These are phyloP conservation scores for Phytophthora hibernalis DNA, from an alignment of 352 stramenopile species.

Conservation along the genomic window DNA sequence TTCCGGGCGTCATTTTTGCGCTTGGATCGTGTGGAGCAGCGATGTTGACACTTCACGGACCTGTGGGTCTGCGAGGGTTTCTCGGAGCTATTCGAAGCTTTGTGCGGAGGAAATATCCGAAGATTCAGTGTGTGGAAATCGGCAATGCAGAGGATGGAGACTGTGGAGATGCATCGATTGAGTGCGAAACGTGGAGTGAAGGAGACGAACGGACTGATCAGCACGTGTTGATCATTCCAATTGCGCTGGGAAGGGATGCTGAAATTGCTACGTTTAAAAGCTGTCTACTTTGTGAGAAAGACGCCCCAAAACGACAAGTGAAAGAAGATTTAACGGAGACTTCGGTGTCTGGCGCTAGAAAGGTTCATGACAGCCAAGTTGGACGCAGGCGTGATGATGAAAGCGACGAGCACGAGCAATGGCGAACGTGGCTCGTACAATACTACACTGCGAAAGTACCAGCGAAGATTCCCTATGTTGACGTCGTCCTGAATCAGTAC, in stretches of 20 bases:
- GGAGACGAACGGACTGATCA: constrained; percentile 33
- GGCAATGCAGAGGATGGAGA: background rate
- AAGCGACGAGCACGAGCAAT: constrained; percentile 40
- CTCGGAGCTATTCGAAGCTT: constrained; percentile 70
- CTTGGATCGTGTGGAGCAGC: constrained; percentile 59
- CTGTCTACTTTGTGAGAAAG: constrained; percentile 33
- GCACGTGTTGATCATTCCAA: constrained; percentile 42
- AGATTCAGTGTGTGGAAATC: constrained; percentile 62
- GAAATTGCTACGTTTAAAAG: background rate
- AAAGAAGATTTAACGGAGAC: background rate
- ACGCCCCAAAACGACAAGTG: background rate
- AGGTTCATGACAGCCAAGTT: constrained; percentile 7
- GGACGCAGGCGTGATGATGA: constrained; percentile 21
- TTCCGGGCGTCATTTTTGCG: constrained; percentile 73
- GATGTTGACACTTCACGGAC: constrained; percentile 57
- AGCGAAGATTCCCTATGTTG: constrained; percentile 60
- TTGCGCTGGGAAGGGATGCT: constrained; percentile 18
- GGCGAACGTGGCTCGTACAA: constrained; percentile 49
- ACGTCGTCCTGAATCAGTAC: constrained; percentile 67
- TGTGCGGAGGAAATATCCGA: constrained; percentile 68
- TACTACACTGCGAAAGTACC: constrained; percentile 61
- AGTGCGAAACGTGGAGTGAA: constrained; percentile 32
- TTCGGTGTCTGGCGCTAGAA: background rate
- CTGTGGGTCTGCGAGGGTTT: constrained; percentile 44
- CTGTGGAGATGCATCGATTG: constrained; percentile 9